phyloP scores from a whole-genome alignment of 2,329 filamentous ascomycete genomes.

The Fusarium camptoceras region DNA sequence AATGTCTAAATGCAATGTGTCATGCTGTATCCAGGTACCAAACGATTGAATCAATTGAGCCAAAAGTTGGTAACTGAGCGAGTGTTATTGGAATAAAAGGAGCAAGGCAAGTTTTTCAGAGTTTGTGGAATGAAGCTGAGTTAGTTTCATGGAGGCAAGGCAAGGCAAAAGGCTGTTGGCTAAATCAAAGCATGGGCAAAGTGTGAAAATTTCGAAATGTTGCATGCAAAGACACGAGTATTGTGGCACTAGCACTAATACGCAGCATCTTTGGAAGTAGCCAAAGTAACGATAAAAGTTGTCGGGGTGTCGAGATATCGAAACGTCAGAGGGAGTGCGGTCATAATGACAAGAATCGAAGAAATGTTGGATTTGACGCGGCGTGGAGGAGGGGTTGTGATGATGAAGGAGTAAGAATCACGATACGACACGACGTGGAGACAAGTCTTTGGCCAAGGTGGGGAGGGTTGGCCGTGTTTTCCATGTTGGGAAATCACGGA shows the following conservation, averaged over 20 bases:
- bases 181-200: not conserved
- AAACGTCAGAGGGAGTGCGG: not conserved
- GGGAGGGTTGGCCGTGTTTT: constrained; percentile 19
- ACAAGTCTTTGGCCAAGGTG: constrained; percentile 29
- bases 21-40: not conserved
- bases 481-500: not conserved
- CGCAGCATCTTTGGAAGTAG: not conserved
- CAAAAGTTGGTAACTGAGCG: not conserved
- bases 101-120: not conserved
- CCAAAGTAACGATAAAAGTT: not conserved
- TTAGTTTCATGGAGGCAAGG: not conserved
- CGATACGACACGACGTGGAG: constrained; percentile 26
- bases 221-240: not conserved
- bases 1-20: not conserved
- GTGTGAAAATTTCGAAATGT: not conserved
- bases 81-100: not conserved
- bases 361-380: not conserved
- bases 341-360: not conserved
- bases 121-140: not conserved
- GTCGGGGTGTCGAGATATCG: not conserved
- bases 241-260: constrained; percentile 21
- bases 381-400: constrained; percentile 12
- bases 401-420: constrained; percentile 40
- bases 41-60: no score
- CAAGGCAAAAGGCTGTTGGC: not conserved